Percentiles rank a stretch among this genome's conserved stretches.
Evolutionary conservation across 202 grass and related monocot genomes (phyloP).

Genomic region (Eragrostis tef): DNA sequence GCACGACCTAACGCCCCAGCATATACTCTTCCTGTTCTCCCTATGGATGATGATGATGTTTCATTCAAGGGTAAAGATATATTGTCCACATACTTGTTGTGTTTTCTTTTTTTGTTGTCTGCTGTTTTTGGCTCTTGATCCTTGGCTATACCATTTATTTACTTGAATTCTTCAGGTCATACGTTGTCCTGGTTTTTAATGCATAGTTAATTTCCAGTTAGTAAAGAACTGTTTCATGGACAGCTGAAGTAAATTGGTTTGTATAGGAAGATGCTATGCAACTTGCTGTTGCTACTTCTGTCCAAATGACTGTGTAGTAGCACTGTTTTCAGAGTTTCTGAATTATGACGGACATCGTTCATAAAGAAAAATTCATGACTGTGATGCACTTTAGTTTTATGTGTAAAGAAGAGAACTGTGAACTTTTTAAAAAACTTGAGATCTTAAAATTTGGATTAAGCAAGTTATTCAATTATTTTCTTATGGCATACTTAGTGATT

Average conservation of each 20-base stretch:
- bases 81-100: conserved; percentile 6
- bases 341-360: background rate
- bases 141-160: background rate
- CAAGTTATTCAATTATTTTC: background rate
- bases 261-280: background rate
- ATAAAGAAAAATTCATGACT: background rate
- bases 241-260: background rate
- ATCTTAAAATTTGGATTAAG: conserved; percentile 5
- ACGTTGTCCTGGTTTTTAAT: background rate
- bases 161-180: background rate
- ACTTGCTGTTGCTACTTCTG: background rate
- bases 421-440: background rate
- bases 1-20: conserved; percentile 57
- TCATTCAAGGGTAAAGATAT: conserved; percentile 63
- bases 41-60: conserved; percentile 85
- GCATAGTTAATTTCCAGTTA: background rate
- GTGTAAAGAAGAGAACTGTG: background rate
- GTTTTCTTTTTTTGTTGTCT: background rate
- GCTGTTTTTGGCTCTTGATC: background rate
- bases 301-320: conserved; percentile 3
- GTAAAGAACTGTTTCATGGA: background rate
- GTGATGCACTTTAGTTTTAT: background rate
- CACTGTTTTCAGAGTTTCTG: conserved; percentile 17
- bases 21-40: conserved; percentile 60
- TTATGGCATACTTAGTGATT: background rate